Conservation (phyloP, 306 rosid genomes). For the Inga laurina region DNA sequence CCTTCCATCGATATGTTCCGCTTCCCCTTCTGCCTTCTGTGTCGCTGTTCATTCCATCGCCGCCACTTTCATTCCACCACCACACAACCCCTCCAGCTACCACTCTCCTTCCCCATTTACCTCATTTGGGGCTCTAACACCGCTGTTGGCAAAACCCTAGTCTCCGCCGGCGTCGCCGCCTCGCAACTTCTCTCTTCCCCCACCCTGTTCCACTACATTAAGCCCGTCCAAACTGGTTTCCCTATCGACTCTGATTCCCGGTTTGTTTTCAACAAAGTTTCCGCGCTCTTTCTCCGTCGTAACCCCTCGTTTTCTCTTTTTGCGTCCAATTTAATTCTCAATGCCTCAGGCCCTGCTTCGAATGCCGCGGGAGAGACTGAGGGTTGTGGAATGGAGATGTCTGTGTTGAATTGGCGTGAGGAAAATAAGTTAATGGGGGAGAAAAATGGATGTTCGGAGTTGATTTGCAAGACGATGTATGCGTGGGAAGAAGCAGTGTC, state of each 20-base stretch:
- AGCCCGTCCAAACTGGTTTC: constrained; percentile 91
- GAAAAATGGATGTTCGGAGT: constrained; percentile 37
- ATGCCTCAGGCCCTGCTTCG: constrained; percentile 46
- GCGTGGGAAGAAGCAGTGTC: constrained; percentile 90
- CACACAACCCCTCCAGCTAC: constrained; percentile 43
- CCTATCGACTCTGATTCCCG: constrained; percentile 90
- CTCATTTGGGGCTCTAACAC: constrained; percentile 89
- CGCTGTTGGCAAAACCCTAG: constrained; percentile 89
- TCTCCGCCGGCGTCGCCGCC: constrained; percentile 87
- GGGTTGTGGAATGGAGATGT: constrained; percentile 30
- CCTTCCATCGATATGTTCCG: constrained; percentile 23
- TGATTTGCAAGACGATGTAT: constrained; percentile 79
- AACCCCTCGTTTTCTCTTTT: constrained; percentile 40
- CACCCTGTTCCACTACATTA: constrained; percentile 67
- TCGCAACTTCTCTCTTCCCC: constrained; percentile 52
- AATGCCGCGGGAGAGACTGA: not conserved
- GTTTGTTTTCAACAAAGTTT: constrained; percentile 58
- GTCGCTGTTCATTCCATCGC: constrained; percentile 26
- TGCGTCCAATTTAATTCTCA: constrained; percentile 60
- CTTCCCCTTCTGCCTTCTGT: constrained; percentile 35
- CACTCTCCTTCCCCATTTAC: constrained; percentile 80
- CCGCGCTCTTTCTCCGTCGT: constrained; percentile 47
- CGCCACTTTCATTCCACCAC: constrained; percentile 38
- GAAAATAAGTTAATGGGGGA: constrained; percentile 28
- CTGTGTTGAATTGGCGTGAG: constrained; percentile 27